A percentile compares a stretch with the other conserved stretches of the same genome.
Evolutionary conservation across 805 yeast species (phyloP).

Genomic region (Candida takata): DNA sequence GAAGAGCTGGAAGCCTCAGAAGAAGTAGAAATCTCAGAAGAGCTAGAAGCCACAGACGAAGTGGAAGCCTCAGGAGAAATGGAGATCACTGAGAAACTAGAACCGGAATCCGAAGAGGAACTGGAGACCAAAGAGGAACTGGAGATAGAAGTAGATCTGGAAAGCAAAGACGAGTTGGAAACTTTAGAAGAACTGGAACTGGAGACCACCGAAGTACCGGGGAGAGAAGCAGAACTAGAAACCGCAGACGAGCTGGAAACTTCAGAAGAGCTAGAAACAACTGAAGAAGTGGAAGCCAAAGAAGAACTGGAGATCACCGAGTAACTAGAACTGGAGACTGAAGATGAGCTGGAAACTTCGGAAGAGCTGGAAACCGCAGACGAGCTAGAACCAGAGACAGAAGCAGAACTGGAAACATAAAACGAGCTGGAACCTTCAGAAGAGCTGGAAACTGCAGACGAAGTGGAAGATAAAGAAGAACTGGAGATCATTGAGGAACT

Average conservation of each 20-base stretch:
- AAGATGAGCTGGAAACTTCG: slow-evolving; percentile 3
- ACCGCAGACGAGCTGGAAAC: slow-evolving; percentile 3
- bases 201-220: background rate
- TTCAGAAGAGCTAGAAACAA: background rate
- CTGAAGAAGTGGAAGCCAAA: slow-evolving; percentile 1
- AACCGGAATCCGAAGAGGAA: background rate
- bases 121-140: background rate
- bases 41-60: background rate
- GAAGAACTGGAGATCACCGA: slow-evolving; percentile 1
- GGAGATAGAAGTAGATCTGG: background rate
- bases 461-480: slow-evolving; percentile 1
- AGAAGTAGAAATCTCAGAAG: background rate
- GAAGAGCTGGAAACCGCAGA: slow-evolving; percentile 9
- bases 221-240: background rate
- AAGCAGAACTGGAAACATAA: slow-evolving; percentile 2
- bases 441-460: slow-evolving; percentile 2
- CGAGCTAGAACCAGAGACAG: slow-evolving; percentile 10
- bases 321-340: too few species aligned
- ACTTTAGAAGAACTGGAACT: background rate
- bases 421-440: slow-evolving; percentile 3
- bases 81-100: background rate
- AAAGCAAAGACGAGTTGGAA: background rate
- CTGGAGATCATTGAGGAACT: slow-evolving; percentile 3
- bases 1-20: too few species aligned
- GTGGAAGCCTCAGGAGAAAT: background rate